These are phyloP conservation scores for Coniochaeta sp. DNA, from an alignment of 2,329 filamentous ascomycete genomes.

Conservation along the genomic window DNA sequence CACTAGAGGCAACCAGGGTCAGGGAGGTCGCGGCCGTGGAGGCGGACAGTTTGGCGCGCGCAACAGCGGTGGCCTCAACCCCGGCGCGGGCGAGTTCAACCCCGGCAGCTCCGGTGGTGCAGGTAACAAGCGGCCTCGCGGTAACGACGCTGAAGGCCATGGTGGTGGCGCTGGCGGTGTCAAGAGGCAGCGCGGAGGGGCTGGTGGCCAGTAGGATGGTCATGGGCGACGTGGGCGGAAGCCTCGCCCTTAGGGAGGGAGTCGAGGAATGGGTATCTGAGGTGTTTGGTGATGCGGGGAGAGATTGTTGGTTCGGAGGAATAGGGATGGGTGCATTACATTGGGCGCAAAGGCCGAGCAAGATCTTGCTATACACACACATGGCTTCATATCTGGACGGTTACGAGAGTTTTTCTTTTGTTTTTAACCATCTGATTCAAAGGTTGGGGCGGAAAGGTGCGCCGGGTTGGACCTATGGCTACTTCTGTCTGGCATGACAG, in stretches of 20 bases:
- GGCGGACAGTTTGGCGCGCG: conserved; percentile 7
- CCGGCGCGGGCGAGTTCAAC: conserved; percentile 38
- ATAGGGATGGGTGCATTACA: background rate
- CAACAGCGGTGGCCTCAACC: conserved; percentile 25
- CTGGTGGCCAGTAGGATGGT: conserved; percentile 6
- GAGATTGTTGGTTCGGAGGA: background rate
- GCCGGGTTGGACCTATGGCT: background rate
- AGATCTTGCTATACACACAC: background rate
- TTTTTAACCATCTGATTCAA: background rate
- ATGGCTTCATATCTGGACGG: background rate
- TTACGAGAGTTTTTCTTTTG: background rate
- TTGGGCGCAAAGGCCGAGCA: background rate
- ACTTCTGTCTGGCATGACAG: background rate
- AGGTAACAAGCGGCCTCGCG: conserved; percentile 45
- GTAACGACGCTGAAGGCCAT: conserved; percentile 34
- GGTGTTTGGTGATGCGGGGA: background rate
- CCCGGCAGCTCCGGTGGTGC: conserved; percentile 37
- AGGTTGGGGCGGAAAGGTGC: background rate
- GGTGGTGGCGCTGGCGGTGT: conserved; percentile 12
- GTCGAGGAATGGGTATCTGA: background rate
- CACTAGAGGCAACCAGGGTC: conserved; percentile 11
- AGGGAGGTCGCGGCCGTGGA: conserved; percentile 13
- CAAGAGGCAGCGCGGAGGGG: conserved; percentile 25
- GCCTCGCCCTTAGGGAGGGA: background rate
- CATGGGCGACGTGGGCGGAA: background rate